Conservation (phyloP, 345 rosid genomes). For the Boechera divaricarpa region DNA sequence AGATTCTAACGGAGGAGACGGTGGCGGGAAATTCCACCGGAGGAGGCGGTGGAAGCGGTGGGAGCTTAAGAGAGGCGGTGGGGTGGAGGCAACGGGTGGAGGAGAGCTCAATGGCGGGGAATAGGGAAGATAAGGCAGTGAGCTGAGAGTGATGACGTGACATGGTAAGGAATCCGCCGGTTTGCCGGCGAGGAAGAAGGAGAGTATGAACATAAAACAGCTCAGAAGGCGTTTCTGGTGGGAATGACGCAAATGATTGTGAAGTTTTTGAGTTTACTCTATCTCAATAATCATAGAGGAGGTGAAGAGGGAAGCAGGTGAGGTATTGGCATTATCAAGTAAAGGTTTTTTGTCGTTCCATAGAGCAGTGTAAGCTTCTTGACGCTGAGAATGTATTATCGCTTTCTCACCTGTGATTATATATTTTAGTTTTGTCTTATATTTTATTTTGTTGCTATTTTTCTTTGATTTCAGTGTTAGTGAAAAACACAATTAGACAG, state of each 20-base stretch:
- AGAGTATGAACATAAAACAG: slow-evolving; percentile 38
- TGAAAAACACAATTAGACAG: slow-evolving; percentile 9
- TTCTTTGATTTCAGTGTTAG: not conserved
- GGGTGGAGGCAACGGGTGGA: slow-evolving; percentile 33
- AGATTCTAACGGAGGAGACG: not conserved
- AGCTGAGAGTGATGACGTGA: slow-evolving; percentile 32
- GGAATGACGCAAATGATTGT: not conserved
- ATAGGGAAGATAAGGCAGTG: slow-evolving; percentile 21
- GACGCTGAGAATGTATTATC: slow-evolving; percentile 32
- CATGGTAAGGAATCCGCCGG: slow-evolving; percentile 24
- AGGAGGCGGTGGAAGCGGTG: slow-evolving; percentile 20
- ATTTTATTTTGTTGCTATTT: not conserved
- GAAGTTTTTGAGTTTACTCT: not conserved
- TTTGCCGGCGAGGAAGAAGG: slow-evolving; percentile 39
- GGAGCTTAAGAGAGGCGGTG: slow-evolving; percentile 27
- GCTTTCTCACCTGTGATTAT: slow-evolving; percentile 23
- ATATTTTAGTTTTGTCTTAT: too few species aligned
- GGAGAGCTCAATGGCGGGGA: slow-evolving; percentile 34
- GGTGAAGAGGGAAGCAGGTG: slow-evolving; percentile 35
- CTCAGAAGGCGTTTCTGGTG: not conserved
- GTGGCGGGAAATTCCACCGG: slow-evolving; percentile 4
- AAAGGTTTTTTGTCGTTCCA: slow-evolving; percentile 35
- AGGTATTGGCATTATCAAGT: not conserved
- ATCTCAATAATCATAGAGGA: not conserved
- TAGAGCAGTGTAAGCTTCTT: slow-evolving; percentile 42